Conservation (phyloP, 2,329 filamentous ascomycete genomes). For the Rhynchosporium graminicola region DNA sequence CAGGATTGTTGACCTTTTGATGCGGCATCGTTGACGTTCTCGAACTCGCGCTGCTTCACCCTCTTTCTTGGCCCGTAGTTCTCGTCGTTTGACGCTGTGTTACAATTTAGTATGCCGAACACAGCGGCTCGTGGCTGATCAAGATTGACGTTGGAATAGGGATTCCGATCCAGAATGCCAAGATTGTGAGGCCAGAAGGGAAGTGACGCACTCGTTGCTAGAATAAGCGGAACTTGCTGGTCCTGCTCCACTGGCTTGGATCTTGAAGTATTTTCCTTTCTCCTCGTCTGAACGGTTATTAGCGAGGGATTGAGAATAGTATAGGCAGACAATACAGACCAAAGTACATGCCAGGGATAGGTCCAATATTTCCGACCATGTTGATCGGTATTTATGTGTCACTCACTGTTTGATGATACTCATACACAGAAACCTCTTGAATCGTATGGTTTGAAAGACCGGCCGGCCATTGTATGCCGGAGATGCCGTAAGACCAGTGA, state of each 20-base stretch:
- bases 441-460: too few species aligned
- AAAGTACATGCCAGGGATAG: conserved; percentile 58
- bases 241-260: conserved; percentile 55
- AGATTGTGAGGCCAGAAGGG: too few species aligned
- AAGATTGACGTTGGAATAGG: too few species aligned
- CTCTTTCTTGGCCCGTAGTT: conserved; percentile 46
- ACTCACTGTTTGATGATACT: background rate
- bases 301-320: background rate
- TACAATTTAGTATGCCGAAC: too few species aligned
- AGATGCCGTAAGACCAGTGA: too few species aligned
- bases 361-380: conserved; percentile 21
- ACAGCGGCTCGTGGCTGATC: too few species aligned
- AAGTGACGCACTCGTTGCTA: conserved; percentile 43
- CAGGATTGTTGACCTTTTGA: conserved; percentile 29
- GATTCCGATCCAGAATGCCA: too few species aligned
- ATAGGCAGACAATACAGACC: conserved; percentile 42
- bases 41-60: conserved; percentile 11
- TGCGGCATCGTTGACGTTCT: conserved; percentile 27
- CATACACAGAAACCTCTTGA: too few species aligned
- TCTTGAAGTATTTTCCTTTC: conserved; percentile 68
- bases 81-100: conserved; percentile 53
- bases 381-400: background rate
- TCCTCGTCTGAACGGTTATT: conserved; percentile 48
- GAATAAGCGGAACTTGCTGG: conserved; percentile 56
- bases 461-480: too few species aligned